These are phyloP conservation scores for Cladophialophora psammophila DNA, from an alignment of 2,329 filamentous ascomycete species.

Conservation along the genomic window DNA sequence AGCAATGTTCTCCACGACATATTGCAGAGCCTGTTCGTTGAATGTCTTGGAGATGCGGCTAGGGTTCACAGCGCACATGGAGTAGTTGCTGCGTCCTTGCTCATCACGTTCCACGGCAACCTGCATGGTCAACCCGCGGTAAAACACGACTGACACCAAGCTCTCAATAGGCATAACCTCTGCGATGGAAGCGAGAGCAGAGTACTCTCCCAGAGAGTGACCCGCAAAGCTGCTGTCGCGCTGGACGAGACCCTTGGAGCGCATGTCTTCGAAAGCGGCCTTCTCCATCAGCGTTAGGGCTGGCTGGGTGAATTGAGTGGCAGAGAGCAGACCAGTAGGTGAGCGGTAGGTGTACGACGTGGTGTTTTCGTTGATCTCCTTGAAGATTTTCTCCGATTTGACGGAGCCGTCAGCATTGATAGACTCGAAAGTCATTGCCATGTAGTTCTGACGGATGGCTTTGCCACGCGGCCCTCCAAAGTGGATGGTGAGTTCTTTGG, in stretches of 20 bases:
- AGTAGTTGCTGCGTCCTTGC: slow-evolving; percentile 93
- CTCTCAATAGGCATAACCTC: slow-evolving; percentile 99
- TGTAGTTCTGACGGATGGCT: slow-evolving; percentile 98
- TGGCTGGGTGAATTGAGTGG: slow-evolving; percentile 98
- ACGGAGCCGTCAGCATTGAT: slow-evolving; percentile 88
- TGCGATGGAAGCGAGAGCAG: slow-evolving; percentile 90
- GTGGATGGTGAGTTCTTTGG: slow-evolving; percentile 97
- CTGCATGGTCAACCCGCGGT: slow-evolving; percentile 98
- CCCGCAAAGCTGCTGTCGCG: slow-evolving; percentile 96
- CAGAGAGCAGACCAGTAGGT: slow-evolving; percentile 90
- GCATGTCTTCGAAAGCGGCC: slow-evolving; percentile 99
- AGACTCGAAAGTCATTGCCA: slow-evolving; percentile 99
- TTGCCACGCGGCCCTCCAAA: slow-evolving; percentile 97
- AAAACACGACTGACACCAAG: slow-evolving; percentile 97
- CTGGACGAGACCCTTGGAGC: slow-evolving; percentile 92
- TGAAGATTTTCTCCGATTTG: slow-evolving; percentile 99
- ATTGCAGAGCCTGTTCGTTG: slow-evolving; percentile 96
- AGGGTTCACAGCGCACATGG: slow-evolving; percentile 98
- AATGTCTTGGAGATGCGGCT: slow-evolving; percentile 98
- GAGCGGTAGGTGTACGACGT: slow-evolving; percentile 97
- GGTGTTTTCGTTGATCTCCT: slow-evolving; percentile 91
- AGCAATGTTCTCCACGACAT: slow-evolving; percentile 93
- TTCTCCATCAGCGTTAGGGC: slow-evolving; percentile 99
- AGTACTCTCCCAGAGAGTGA: slow-evolving; percentile 98
- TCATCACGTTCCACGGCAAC: slow-evolving; percentile 97